Conservation (phyloP, 148 eudicot genomes). For the Silene latifolia region DNA sequence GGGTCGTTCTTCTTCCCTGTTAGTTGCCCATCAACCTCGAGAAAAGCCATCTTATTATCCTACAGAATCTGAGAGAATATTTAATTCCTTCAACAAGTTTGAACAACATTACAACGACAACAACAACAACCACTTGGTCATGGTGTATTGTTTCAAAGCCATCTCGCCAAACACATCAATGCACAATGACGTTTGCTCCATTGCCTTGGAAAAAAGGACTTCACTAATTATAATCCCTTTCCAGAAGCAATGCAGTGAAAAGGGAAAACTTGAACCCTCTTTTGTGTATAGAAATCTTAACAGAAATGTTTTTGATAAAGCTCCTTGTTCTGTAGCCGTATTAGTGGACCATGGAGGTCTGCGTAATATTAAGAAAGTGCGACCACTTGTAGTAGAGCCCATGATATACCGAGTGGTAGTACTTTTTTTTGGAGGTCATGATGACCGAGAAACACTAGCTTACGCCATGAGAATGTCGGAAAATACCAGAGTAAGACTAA, state of each 20-base stretch:
- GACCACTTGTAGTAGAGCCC: slow-evolving; percentile 22
- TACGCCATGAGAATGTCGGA: slow-evolving; percentile 39
- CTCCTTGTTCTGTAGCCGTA: slow-evolving; percentile 61
- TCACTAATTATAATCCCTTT: slow-evolving; percentile 52
- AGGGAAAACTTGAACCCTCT: slow-evolving; percentile 26
- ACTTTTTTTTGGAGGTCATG: slow-evolving; percentile 49
- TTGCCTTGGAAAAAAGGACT: slow-evolving; percentile 51
- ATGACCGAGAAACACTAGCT: slow-evolving; percentile 54
- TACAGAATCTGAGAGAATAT: slow-evolving; percentile 42
- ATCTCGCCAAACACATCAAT: slow-evolving; percentile 55
- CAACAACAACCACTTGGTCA: slow-evolving; percentile 9
- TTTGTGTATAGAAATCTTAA: slow-evolving; percentile 38
- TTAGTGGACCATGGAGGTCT: slow-evolving; percentile 37
- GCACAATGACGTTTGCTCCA: slow-evolving; percentile 64
- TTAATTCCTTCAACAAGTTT: slow-evolving; percentile 43
- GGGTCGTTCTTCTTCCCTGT: slow-evolving; percentile 51
- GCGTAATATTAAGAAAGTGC: slow-evolving; percentile 11
- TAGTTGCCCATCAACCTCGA: slow-evolving; percentile 38
- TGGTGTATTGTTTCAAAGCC: slow-evolving; percentile 40
- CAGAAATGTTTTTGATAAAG: slow-evolving; percentile 44
- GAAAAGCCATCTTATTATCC: slow-evolving; percentile 34
- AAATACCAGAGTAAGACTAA: slow-evolving; percentile 31
- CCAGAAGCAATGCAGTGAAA: slow-evolving; percentile 27
- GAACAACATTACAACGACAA: slow-evolving; percentile 33
- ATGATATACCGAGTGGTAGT: slow-evolving; percentile 31